Base-by-base conservation (phyloP, 495 filamentous ascomycete species). In the Peziza echinospora region DNA sequence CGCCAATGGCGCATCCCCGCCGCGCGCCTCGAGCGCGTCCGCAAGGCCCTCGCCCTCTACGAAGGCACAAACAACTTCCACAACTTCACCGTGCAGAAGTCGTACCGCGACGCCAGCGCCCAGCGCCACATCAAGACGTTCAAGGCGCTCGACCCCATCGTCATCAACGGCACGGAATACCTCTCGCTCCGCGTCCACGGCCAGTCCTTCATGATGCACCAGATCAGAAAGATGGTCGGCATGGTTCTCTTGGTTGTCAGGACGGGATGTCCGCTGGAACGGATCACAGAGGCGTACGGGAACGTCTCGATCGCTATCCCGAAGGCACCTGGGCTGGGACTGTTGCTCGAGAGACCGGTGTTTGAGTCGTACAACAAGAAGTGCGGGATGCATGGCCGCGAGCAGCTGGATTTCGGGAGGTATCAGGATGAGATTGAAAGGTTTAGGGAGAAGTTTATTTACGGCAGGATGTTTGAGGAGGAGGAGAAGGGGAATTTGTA, bases 141-240 rank as follows among this genome's bases (percentile, higher is more conserved):
- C 69, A 65, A 75, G 26, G 73, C 79, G 51, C 57, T 65, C 0
- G 66, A 71, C 22, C 86, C 86, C 0, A 75, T 94, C 49, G 67
- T 82, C 47, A 89, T 92, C 60, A 71, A 84, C 52, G 79, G 84
- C 59, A 92, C 82, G 13, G 78, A 97, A 63, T 97, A 89, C 89
- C 70, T 97, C 6, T 87, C 80, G 22, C 67, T 96, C 46, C 92
- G 91, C 53, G 83, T 97, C 16, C 91, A 96, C 62, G 89, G 89
- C 0, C 89, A 97, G 63, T 84, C 78, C 49, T 97, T 97, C 70
- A 97, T 97, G 89, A 97, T 97, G 89, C 89, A 97, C 60, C 89
- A 97, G 63, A 97, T 97, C 62, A 80, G 89, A 49, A 94, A 93
- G 63, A 97, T 97, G 89, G 81, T 97, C 13, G 82, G 78, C 50